These are phyloP conservation scores for Neofusicoccum parvum DNA, from an alignment of 2,329 filamentous ascomycete species.

Conservation along the genomic window DNA sequence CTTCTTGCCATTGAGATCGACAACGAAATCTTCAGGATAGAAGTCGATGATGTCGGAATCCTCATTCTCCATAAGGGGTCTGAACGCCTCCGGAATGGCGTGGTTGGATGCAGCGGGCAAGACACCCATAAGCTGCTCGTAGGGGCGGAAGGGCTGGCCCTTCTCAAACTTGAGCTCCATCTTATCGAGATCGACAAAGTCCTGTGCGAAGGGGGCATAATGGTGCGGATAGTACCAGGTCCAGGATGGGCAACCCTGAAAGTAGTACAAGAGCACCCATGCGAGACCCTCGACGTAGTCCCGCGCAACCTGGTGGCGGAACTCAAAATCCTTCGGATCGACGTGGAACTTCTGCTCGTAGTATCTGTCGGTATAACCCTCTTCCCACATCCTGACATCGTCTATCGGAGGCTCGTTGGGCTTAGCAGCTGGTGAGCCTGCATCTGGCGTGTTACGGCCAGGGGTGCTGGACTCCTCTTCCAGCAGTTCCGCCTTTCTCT, in stretches of 20 bases:
- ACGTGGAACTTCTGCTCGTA: slow-evolving; percentile 96
- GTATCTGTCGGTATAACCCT: slow-evolving; percentile 92
- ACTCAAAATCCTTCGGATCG: slow-evolving; percentile 76
- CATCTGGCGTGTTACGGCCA: slow-evolving; percentile 59
- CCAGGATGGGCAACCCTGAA: slow-evolving; percentile 97
- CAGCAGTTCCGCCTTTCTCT: slow-evolving; percentile 75
- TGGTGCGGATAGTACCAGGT: slow-evolving; percentile 99
- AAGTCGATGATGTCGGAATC: slow-evolving; percentile 96
- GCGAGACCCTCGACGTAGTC: slow-evolving; percentile 93
- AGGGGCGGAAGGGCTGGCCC: slow-evolving; percentile 83
- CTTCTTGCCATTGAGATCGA: slow-evolving; percentile 97
- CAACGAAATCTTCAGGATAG: slow-evolving; percentile 89
- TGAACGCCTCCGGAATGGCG: slow-evolving; percentile 84
- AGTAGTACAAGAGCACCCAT: slow-evolving; percentile 97
- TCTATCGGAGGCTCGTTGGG: slow-evolving; percentile 71
- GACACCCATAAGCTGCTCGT: slow-evolving; percentile 98
- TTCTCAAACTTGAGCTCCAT: slow-evolving; percentile 82
- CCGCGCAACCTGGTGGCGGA: slow-evolving; percentile 83
- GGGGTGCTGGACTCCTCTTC: slow-evolving; percentile 65
- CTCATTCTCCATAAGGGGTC: slow-evolving; percentile 83
- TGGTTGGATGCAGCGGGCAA: slow-evolving; percentile 91
- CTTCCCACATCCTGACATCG: slow-evolving; percentile 88
- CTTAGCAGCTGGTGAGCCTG: slow-evolving; percentile 48
- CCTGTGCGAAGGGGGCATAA: slow-evolving; percentile 94
- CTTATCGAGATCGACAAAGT: slow-evolving; percentile 82